Conservation (phyloP, 176 grass and related monocot genomes). For the Themeda triandra region DNA sequence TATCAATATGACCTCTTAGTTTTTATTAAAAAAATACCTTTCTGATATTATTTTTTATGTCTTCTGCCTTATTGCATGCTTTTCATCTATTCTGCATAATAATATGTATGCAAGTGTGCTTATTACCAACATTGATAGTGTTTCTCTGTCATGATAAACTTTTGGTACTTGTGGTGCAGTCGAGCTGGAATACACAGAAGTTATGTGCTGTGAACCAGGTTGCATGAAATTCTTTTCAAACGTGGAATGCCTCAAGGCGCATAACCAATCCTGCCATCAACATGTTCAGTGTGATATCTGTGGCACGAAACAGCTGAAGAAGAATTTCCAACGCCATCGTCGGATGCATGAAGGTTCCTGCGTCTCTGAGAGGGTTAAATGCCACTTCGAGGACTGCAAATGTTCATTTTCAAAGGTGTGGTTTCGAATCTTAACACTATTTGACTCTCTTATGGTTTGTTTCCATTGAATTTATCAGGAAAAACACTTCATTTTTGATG, state of each 20-base stretch:
- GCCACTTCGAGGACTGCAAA: conserved; percentile 56
- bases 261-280: conserved; percentile 54
- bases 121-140: neutral
- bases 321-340: conserved; percentile 71
- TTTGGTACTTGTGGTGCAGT: conserved; percentile 37
- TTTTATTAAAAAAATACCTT: neutral
- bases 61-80: neutral
- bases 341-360: conserved; percentile 54
- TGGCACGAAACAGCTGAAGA: conserved; percentile 69
- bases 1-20: neutral
- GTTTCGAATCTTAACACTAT: neutral
- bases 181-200: conserved; percentile 60
- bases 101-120: neutral
- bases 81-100: conserved; percentile 6
- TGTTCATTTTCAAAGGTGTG: conserved; percentile 73
- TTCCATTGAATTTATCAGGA: neutral
- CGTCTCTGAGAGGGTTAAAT: conserved; percentile 46
- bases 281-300: conserved; percentile 59
- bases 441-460: neutral
- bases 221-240: conserved; percentile 66
- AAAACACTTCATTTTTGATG: conserved; percentile 9
- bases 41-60: neutral
- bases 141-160: neutral
- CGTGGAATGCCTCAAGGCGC: conserved; percentile 55
- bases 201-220: conserved; percentile 59